Conservation (phyloP, 441 rosid genomes). For the Raphanus hybrid region DNA sequence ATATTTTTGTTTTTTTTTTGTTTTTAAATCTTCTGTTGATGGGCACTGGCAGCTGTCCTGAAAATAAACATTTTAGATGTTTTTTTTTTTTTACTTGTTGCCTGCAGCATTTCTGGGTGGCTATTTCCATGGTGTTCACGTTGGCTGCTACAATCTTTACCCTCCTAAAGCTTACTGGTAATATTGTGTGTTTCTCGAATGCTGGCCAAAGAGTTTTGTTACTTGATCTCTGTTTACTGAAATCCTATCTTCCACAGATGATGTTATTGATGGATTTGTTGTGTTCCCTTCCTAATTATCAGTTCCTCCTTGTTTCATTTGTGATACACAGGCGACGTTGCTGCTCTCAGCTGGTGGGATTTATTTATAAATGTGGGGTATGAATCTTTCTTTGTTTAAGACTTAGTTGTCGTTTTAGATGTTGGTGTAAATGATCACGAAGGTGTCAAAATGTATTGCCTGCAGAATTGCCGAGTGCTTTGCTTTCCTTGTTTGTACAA, state of each 20-base stretch:
- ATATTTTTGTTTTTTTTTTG: no score
- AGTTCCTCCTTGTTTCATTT: constrained; percentile 14
- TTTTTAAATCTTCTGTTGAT: neutral
- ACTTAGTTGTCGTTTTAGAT: neutral
- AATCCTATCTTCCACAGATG: neutral
- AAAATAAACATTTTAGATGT: constrained; percentile 5
- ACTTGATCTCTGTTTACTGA: constrained; percentile 11
- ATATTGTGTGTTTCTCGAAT: constrained; percentile 20
- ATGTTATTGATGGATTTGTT: constrained; percentile 12
- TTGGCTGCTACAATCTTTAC: constrained; percentile 92
- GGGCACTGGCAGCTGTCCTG: constrained; percentile 10
- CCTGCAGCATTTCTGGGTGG: constrained; percentile 96
- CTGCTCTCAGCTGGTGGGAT: constrained; percentile 98
- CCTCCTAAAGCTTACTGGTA: constrained; percentile 89
- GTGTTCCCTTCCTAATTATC: constrained; percentile 20
- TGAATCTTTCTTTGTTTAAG: constrained; percentile 32
- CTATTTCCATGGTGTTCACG: constrained; percentile 94
- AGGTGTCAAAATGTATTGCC: constrained; percentile 25
- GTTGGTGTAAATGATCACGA: constrained; percentile 1
- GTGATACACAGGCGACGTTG: constrained; percentile 63
- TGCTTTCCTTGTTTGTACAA: constrained; percentile 94
- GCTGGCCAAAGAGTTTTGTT: constrained; percentile 4
- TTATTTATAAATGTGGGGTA: constrained; percentile 95
- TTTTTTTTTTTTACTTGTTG: constrained; percentile 23
- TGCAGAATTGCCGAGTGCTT: constrained; percentile 94